phyloP scores from a whole-genome alignment of 2,329 filamentous ascomycete genomes.

The Paraphaeosphaeria minitans region DNA sequence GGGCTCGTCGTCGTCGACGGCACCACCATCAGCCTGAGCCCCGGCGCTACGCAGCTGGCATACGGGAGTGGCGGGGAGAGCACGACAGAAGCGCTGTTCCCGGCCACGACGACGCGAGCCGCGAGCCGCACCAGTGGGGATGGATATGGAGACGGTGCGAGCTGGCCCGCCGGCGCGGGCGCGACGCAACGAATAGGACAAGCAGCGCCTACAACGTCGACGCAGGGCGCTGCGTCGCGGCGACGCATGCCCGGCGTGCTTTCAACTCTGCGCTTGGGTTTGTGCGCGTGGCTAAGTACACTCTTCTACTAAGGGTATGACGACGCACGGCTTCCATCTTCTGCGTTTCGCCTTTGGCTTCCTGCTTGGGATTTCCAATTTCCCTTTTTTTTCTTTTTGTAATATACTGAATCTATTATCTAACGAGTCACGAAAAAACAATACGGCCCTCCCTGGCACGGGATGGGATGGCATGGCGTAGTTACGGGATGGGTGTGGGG shows the following conservation, averaged over 20 bases:
- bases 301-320: too few species aligned
- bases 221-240: not conserved
- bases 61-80: slow-evolving; percentile 41
- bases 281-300: too few species aligned
- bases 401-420: too few species aligned
- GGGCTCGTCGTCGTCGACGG: slow-evolving; percentile 40
- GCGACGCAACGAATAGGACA: slow-evolving; percentile 10
- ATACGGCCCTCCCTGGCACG: too few species aligned
- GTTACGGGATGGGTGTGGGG: too few species aligned
- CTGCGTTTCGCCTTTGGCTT: too few species aligned
- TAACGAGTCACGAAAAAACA: too few species aligned
- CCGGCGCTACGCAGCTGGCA: slow-evolving; percentile 44
- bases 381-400: too few species aligned
- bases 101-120: slow-evolving; percentile 38
- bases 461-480: too few species aligned
- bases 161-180: slow-evolving; percentile 22
- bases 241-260: not conserved
- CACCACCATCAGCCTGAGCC: slow-evolving; percentile 41
- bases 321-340: too few species aligned
- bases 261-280: not conserved
- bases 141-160: slow-evolving; percentile 12
- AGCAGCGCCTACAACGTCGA: slow-evolving; percentile 8
- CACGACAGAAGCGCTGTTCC: slow-evolving; percentile 45
- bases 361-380: too few species aligned
- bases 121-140: not conserved